Evolutionary conservation across 1,284 basidiomycete genomes (phyloP).

Genomic region (Microbotryum violaceum): DNA sequence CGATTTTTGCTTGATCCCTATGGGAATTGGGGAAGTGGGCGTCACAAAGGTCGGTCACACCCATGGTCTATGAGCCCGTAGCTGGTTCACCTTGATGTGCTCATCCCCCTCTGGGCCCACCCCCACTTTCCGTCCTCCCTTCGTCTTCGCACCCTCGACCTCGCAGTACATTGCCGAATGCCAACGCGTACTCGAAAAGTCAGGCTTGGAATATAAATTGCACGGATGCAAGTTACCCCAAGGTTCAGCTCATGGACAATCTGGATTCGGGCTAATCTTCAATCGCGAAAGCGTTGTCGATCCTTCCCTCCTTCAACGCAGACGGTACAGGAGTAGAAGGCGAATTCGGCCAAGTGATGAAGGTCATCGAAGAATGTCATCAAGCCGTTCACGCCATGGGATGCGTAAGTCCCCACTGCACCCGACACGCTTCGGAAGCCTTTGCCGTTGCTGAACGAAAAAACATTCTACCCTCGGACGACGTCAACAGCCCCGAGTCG

Average conservation of each 20-base stretch:
- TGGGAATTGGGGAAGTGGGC: constrained; percentile 54
- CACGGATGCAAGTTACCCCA: neutral
- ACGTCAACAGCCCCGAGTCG: no score
- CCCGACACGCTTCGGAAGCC: no score
- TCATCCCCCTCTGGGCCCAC: neutral
- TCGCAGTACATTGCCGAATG: constrained; percentile 51
- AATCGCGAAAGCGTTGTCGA: no score
- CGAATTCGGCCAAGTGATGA: constrained; percentile 50
- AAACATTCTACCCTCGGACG: no score
- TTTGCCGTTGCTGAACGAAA: no score
- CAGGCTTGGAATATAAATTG: constrained; percentile 72
- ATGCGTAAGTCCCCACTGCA: constrained; percentile 17
- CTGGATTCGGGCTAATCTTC: no score
- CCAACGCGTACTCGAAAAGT: constrained; percentile 67
- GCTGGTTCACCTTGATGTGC: constrained; percentile 41
- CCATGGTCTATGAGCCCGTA: neutral
- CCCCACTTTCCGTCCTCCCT: no score
- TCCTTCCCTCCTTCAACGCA: neutral
- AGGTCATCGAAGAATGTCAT: constrained; percentile 76
- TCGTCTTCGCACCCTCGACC: constrained; percentile 9
- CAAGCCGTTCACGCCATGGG: constrained; percentile 65
- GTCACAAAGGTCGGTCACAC: constrained; percentile 16
- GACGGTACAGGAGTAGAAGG: constrained; percentile 27
- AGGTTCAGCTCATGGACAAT: no score
- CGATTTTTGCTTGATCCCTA: constrained; percentile 75